phyloP scores from a whole-genome alignment of 805 yeast species.

The Candida vartiovaarae region DNA sequence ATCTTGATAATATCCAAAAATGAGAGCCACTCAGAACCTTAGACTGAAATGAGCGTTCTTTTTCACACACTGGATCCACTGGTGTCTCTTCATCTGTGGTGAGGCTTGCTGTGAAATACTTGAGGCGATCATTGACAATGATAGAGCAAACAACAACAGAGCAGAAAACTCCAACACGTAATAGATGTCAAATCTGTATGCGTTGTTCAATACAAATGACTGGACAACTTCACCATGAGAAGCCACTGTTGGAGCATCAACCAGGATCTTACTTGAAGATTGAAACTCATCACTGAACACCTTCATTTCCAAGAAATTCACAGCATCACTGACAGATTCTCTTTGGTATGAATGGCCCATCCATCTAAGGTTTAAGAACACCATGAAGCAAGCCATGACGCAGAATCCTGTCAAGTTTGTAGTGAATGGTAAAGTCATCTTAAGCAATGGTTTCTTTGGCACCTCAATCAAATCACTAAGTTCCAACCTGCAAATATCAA shows the following conservation, averaged over 20 bases:
- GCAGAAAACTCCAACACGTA: constrained; percentile 52
- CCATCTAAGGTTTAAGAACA: constrained; percentile 31
- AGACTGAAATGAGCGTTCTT: constrained; percentile 23
- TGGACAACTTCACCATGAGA: neutral
- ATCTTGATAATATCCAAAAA: constrained; percentile 55
- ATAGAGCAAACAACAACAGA: constrained; percentile 42
- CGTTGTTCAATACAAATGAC: constrained; percentile 19
- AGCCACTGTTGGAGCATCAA: neutral
- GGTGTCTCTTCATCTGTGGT: constrained; percentile 14
- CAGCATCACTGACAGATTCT: constrained; percentile 1
- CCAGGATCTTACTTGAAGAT: neutral
- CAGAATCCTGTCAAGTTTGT: constrained; percentile 26
- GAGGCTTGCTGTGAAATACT: constrained; percentile 25
- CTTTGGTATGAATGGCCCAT: constrained; percentile 12
- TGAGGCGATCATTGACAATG: constrained; percentile 42
- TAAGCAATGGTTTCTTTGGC: constrained; percentile 1
- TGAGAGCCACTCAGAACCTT: constrained; percentile 47
- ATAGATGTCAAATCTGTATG: constrained; percentile 40
- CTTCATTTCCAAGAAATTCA: constrained; percentile 14
- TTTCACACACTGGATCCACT: constrained; percentile 8
- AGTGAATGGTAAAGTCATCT: constrained; percentile 28
- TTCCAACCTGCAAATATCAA: constrained; percentile 61
- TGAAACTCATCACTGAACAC: constrained; percentile 16
- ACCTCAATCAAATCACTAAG: constrained; percentile 41
- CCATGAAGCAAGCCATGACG: constrained; percentile 19